Evolutionary conservation across 2,329 filamentous ascomycete species (phyloP).

Genomic region (Trichoderma oligosporum): DNA sequence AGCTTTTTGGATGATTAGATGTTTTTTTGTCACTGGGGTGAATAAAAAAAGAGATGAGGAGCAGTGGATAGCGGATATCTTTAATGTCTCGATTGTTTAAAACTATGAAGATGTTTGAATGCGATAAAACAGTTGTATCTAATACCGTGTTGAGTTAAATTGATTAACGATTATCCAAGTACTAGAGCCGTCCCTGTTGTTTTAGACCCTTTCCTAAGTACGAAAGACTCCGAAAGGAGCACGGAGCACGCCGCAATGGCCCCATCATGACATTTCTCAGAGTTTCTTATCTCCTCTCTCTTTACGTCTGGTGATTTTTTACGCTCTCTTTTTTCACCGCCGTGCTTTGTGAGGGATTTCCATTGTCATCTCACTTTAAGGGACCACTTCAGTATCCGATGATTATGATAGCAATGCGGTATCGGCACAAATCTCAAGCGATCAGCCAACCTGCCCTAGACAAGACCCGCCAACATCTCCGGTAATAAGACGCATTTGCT

Average conservation of each 20-base stretch:
- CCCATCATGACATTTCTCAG: not conserved
- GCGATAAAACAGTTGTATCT: not conserved
- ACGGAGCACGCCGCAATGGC: not conserved
- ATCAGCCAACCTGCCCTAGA: not conserved
- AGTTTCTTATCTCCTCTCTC: not conserved
- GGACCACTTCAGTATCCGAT: not conserved
- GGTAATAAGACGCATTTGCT: slow-evolving; percentile 15
- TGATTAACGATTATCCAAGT: not conserved
- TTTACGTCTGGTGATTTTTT: not conserved
- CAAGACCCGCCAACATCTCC: slow-evolving; percentile 2
- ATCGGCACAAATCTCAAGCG: slow-evolving; percentile 10
- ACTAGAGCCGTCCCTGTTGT: not conserved
- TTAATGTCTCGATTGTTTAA: not conserved
- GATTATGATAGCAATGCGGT: not conserved
- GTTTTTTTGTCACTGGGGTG: not conserved
- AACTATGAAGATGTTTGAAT: not conserved
- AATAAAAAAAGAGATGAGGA: not conserved
- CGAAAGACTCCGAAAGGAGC: too few species aligned
- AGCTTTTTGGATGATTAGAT: slow-evolving; percentile 13
- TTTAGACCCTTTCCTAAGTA: not conserved
- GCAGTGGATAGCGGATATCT: not conserved
- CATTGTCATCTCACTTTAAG: not conserved
- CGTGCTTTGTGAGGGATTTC: not conserved
- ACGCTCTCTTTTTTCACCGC: not conserved
- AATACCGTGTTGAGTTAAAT: not conserved